These are phyloP conservation scores for Acanthamoeba healyi DNA, from an alignment of 208 protist genomes.

Conservation along the genomic window DNA sequence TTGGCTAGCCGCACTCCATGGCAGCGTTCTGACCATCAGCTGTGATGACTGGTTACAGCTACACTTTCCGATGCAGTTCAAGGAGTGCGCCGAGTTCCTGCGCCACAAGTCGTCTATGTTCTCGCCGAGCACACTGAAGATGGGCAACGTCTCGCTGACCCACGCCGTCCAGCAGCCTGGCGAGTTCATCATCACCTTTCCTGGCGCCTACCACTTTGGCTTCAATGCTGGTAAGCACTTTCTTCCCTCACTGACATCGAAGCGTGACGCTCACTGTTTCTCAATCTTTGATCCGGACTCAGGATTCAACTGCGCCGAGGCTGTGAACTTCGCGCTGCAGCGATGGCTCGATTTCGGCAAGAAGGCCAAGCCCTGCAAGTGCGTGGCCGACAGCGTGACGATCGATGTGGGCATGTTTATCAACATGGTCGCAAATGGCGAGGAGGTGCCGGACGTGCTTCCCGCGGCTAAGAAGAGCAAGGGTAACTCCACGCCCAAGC, in stretches of 20 bases:
- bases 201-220: conserved; percentile 83
- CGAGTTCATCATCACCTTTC: conserved; percentile 85
- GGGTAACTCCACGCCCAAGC: background rate
- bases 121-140: conserved; percentile 69
- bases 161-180: conserved; percentile 75
- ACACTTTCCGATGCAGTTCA: conserved; percentile 70
- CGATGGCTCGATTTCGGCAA: conserved; percentile 81
- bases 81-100: conserved; percentile 77
- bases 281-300: background rate
- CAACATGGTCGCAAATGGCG: conserved; percentile 37
- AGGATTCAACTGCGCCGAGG: conserved; percentile 85
- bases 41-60: background rate
- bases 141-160: conserved; percentile 71
- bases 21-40: no score
- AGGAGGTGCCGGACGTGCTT: background rate
- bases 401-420: conserved; percentile 69
- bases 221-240: conserved; percentile 78
- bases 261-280: background rate
- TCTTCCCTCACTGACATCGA: background rate
- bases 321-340: conserved; percentile 83
- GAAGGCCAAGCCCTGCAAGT: conserved; percentile 74
- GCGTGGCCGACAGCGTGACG: conserved; percentile 71
- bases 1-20: no score
- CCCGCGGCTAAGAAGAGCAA: conserved; percentile 19
- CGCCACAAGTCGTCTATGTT: conserved; percentile 79